Percentiles rank a stretch among this genome's conserved stretches.
Evolutionary conservation across 169 alveolate genomes (phyloP).

Genomic region (Eimeria zaria): DNA sequence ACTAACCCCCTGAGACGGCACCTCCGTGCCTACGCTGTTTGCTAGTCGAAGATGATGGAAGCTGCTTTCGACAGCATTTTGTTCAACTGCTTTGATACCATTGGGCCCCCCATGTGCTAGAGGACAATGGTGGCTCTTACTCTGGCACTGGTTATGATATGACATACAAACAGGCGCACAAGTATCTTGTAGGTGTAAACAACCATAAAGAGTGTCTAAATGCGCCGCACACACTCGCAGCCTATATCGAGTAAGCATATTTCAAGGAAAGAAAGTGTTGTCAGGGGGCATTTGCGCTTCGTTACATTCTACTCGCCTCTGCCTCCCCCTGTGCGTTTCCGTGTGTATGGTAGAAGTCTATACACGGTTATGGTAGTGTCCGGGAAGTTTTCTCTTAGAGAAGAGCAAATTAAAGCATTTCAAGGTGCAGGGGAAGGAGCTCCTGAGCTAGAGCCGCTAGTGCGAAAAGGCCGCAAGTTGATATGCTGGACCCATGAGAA

Average conservation of each 20-base stretch:
- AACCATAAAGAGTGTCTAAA: background rate
- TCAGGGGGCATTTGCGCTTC: background rate
- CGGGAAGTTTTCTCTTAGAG: background rate
- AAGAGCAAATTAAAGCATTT: background rate
- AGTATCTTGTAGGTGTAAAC: background rate
- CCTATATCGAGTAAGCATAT: background rate
- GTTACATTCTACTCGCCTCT: background rate
- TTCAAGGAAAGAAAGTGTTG: background rate
- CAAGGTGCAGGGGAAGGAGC: background rate
- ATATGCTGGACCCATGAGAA: background rate
- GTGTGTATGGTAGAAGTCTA: background rate
- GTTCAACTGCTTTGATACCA: background rate
- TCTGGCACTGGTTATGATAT: background rate
- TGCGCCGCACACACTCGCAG: background rate
- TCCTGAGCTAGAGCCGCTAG: background rate
- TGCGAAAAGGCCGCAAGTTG: background rate
- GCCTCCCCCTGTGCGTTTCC: background rate
- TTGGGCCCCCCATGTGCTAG: background rate
- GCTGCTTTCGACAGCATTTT: background rate
- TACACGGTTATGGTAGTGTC: background rate
- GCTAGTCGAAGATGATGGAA: background rate
- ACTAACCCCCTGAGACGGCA: background rate
- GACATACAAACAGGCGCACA: background rate
- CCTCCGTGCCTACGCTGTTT: background rate
- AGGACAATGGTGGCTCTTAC: background rate